phyloP scores from a whole-genome alignment of 179 eudicot genomes.

The Silene vulgaris region DNA sequence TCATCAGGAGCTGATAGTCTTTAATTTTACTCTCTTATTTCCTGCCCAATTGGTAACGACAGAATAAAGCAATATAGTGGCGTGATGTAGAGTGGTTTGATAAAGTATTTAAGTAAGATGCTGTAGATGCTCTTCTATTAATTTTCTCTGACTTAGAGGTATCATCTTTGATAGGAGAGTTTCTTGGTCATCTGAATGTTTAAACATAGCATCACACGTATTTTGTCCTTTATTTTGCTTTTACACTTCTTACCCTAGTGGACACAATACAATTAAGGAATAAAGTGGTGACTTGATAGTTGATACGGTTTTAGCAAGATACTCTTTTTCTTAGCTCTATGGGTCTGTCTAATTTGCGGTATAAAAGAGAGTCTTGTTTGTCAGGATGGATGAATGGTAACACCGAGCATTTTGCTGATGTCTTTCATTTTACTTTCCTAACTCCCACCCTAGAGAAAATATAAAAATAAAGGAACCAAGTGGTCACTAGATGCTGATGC shows the following conservation, averaged over 20 bases:
- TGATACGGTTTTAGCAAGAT: too few relatives aligned
- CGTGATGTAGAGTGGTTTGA: too few relatives aligned
- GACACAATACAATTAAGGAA: background rate
- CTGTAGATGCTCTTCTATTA: too few relatives aligned
- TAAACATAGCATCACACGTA: background rate
- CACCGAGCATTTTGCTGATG: constrained; percentile 1
- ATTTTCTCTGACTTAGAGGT: too few relatives aligned
- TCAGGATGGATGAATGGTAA: background rate
- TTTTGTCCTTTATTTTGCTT: background rate
- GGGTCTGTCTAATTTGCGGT: too few relatives aligned
- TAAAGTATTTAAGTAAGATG: too few relatives aligned
- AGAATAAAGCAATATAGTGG: too few relatives aligned
- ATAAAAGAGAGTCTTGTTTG: background rate
- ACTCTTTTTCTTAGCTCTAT: too few relatives aligned
- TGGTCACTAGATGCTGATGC: background rate
- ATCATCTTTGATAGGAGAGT: background rate
- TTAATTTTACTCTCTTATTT: too few relatives aligned
- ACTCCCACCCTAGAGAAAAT: background rate
- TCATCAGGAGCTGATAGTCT: too few relatives aligned
- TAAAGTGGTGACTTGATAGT: background rate
- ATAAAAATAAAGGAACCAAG: background rate
- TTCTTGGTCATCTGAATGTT: background rate
- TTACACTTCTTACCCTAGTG: constrained; percentile 3
- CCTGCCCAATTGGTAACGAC: too few relatives aligned
- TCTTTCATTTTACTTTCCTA: background rate